phyloP scores from a whole-genome alignment of 2,329 filamentous ascomycete species.

The Xylariaceae sp. region DNA sequence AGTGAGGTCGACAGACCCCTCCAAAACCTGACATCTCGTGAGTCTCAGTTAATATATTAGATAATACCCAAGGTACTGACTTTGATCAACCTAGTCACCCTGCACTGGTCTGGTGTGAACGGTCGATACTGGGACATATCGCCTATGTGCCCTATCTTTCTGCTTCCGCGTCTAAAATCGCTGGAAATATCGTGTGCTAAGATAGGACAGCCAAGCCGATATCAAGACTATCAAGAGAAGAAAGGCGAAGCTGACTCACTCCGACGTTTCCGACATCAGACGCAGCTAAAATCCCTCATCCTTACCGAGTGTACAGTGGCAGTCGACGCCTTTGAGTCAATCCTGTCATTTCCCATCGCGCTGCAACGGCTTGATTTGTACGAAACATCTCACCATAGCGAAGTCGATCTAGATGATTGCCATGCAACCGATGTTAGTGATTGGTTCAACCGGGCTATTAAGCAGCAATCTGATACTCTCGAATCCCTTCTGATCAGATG shows the following conservation, averaged over 20 bases:
- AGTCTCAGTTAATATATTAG: background rate
- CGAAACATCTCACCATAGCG: constrained; percentile 16
- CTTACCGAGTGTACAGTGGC: constrained; percentile 15
- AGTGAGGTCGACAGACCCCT: constrained; percentile 7
- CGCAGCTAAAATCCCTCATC: constrained; percentile 11
- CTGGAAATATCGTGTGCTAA: constrained; percentile 21
- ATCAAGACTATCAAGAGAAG: background rate
- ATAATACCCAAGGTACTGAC: background rate
- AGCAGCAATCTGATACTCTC: constrained; percentile 16
- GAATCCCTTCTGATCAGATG: constrained; percentile 11
- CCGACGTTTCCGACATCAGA: constrained; percentile 7
- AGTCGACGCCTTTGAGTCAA: constrained; percentile 6
- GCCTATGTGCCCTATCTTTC: constrained; percentile 15
- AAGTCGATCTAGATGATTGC: background rate
- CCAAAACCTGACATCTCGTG: constrained; percentile 13
- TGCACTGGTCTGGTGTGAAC: constrained; percentile 12
- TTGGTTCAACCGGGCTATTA: constrained; percentile 17
- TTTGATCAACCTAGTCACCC: constrained; percentile 5
- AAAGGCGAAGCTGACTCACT: constrained; percentile 1
- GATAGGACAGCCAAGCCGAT: constrained; percentile 3
- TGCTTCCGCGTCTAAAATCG: constrained; percentile 16
- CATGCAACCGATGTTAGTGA: constrained; percentile 9
- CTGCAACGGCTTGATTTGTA: constrained; percentile 6
- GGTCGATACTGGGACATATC: constrained; percentile 14
- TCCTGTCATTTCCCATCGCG: constrained; percentile 17